Percentiles rank a stretch among this genome's conserved stretches.
These are phyloP conservation scores for Bryoglossum gracile DNA, from an alignment of 495 filamentous ascomycete species.

Conservation along the genomic window DNA sequence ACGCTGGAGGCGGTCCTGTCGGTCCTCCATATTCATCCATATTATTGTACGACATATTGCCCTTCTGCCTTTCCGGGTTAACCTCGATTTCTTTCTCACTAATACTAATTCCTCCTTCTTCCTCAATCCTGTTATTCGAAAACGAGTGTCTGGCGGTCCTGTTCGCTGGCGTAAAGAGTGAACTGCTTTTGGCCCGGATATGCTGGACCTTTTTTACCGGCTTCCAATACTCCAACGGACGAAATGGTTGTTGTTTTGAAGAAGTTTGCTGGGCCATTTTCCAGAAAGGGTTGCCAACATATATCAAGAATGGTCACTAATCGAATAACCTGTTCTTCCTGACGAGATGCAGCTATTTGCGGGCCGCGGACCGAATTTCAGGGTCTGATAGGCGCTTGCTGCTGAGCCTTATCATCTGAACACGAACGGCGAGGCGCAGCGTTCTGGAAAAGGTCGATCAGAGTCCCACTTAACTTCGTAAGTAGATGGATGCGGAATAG, in stretches of 20 bases:
- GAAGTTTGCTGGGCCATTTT: background rate
- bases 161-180: background rate
- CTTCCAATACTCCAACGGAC: constrained; percentile 25
- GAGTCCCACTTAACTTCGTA: too few relatives aligned
- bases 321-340: too few relatives aligned
- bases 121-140: background rate
- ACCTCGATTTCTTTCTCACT: background rate
- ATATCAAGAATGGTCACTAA: constrained; percentile 2
- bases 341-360: too few relatives aligned
- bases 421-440: background rate
- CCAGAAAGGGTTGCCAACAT: background rate
- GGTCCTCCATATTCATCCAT: background rate
- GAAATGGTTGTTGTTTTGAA: constrained; percentile 6
- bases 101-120: constrained; percentile 12
- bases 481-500: too few relatives aligned
- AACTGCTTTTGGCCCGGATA: constrained; percentile 14
- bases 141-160: constrained; percentile 8
- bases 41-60: background rate
- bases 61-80: background rate
- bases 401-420: background rate
- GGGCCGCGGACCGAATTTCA: too few relatives aligned
- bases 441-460: background rate
- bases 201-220: constrained; percentile 20
- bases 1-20: constrained; percentile 10
- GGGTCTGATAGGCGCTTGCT: background rate